phyloP scores from a whole-genome alignment of 2,329 filamentous ascomycete genomes.

The Monascus ruber region DNA sequence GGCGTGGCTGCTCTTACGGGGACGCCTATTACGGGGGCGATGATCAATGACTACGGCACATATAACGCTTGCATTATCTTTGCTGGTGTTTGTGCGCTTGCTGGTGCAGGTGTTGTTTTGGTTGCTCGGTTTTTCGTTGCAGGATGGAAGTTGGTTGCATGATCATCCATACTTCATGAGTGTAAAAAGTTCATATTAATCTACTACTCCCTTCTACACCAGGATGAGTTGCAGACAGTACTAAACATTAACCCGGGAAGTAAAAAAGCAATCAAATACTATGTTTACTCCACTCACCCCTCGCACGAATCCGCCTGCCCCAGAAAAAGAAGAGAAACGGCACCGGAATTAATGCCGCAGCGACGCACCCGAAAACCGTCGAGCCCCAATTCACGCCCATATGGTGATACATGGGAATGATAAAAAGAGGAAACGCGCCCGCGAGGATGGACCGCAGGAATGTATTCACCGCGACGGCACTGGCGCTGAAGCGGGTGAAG shows the following conservation, averaged over 20 bases:
- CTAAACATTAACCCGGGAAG: too few relatives aligned
- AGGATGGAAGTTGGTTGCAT: neutral
- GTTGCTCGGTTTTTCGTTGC: neutral
- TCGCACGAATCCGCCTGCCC: slow-evolving; percentile 11
- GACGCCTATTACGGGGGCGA: slow-evolving; percentile 8
- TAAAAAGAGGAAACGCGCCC: slow-evolving; percentile 23
- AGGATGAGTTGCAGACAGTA: too few relatives aligned
- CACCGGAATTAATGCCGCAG: slow-evolving; percentile 30
- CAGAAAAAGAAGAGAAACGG: slow-evolving; percentile 37
- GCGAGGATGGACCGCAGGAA: slow-evolving; percentile 34
- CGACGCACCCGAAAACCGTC: slow-evolving; percentile 31
- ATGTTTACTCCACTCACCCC: too few relatives aligned
- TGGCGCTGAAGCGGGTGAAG: slow-evolving; percentile 31
- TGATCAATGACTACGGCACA: slow-evolving; percentile 5
- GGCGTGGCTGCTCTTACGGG: slow-evolving; percentile 13
- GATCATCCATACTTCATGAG: too few relatives aligned
- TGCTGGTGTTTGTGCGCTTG: neutral
- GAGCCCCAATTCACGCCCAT: slow-evolving; percentile 33
- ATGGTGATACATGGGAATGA: slow-evolving; percentile 29
- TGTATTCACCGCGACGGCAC: slow-evolving; percentile 32
- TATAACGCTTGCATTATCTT: neutral
- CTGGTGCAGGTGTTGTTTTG: neutral
- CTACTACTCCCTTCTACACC: too few relatives aligned
- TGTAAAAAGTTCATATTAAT: too few relatives aligned
- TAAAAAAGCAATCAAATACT: too few relatives aligned